Base-by-base conservation (phyloP, 257 asterid genomes). In the Henckelia pumila region DNA sequence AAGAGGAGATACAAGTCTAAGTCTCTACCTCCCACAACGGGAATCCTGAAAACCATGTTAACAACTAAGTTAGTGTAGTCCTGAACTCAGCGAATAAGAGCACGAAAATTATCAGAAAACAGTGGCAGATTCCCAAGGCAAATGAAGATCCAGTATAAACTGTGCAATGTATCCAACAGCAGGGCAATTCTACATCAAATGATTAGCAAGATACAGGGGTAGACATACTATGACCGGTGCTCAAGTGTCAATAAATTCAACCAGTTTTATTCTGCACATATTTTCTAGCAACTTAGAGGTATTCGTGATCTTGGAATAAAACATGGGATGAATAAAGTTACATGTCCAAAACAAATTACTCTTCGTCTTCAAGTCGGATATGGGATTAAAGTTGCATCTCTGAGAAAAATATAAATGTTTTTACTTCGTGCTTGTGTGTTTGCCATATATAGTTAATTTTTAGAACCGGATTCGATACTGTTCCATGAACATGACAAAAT, bases 1-100 rank as follows among this genome's bases (percentile, higher is more conserved):
- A 92, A 92, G 71, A 92, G 95, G 60, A 84, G 89, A 71, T 86
- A 84, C 84, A 92, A 76, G 76, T 92, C 96, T 68, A 92, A 72
- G 53, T 78, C 85, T 79, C 70, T 77, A 5, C 98, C 96, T 1
- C 96, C 98, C 9, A 92, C 87, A 25, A 79, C 63, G 1, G 98
- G 98, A 68, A 76, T 82, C 96, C 98, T 92, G 71, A 70, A 62
- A 8, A 8, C 24, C 60, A 26, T 50, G 19, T 64, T 20, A 10
- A 49, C 29, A 57, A 37, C 44, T 37, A 61, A 55, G 60, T 26
- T 47, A 16, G 22, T 13, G 29, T 37, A 61, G 29, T 16, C n/a
- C 16, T 35, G 61, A 6, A 24, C 11, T 13, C 32, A 25, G n/a
- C 14, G 6, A 61, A 50, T 20, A 23, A 65, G 40, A 32, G 28